These are phyloP conservation scores for Evernia prunastri DNA, from an alignment of 495 filamentous ascomycete genomes.

Conservation along the genomic window DNA sequence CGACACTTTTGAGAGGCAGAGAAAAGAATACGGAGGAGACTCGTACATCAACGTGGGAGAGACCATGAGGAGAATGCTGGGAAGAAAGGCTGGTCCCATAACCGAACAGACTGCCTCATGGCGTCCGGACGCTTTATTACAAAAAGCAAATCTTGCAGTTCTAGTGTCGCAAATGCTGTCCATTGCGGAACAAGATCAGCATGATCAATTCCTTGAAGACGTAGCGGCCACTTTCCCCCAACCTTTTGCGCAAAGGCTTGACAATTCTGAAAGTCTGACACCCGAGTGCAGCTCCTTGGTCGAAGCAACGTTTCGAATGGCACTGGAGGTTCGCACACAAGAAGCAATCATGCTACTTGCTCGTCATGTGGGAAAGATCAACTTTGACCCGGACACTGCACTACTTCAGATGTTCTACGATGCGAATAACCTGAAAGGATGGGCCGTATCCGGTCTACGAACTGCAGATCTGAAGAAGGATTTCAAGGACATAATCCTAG, in stretches of 20 bases:
- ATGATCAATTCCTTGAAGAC: constrained; percentile 20
- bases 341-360: constrained; percentile 29
- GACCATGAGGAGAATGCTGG: constrained; percentile 28
- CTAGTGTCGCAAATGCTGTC: constrained; percentile 31
- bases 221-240: constrained; percentile 34
- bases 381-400: constrained; percentile 32
- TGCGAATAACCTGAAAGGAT: constrained; percentile 20
- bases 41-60: constrained; percentile 29
- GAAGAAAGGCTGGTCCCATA: constrained; percentile 19
- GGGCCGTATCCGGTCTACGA: constrained; percentile 18
- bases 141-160: constrained; percentile 39
- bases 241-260: constrained; percentile 29
- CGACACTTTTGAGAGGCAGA: constrained; percentile 23
- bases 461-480: constrained; percentile 15
- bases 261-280: background rate
- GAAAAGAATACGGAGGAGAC: constrained; percentile 28
- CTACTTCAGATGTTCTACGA: constrained; percentile 29
- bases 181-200: constrained; percentile 15
- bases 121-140: constrained; percentile 34
- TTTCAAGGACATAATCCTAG: constrained; percentile 1
- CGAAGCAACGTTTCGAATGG: constrained; percentile 33
- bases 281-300: constrained; percentile 29
- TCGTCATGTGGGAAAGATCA: constrained; percentile 16
- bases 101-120: constrained; percentile 18
- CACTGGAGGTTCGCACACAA: constrained; percentile 39